Conservation (phyloP, 148 eudicot genomes). For the Chenopodium formosanum region DNA sequence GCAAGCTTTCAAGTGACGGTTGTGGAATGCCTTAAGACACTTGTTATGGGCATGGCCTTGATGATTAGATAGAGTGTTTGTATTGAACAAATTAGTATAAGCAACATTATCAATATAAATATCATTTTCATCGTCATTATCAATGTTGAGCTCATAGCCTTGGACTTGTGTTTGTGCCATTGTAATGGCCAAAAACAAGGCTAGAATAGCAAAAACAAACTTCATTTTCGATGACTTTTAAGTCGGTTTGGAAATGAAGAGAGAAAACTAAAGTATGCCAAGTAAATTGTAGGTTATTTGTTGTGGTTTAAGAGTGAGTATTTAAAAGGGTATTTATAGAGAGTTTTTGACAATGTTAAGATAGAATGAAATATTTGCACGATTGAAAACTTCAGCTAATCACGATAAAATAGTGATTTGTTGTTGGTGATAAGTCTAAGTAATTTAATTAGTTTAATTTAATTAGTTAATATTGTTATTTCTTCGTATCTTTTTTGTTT, state of each 20-base stretch:
- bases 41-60: background rate
- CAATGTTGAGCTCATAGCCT: no score
- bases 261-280: background rate
- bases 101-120: background rate
- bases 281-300: background rate
- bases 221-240: background rate
- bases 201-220: background rate
- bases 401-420: no score
- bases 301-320: background rate
- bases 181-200: background rate
- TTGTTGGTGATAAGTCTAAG: no score
- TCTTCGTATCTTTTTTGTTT: no score
- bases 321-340: background rate
- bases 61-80: background rate
- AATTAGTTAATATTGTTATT: no score
- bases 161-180: background rate
- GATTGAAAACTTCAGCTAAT: background rate
- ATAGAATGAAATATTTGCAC: no score
- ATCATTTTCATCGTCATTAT: background rate
- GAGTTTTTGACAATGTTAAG: background rate
- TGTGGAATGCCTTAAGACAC: slow-evolving; percentile 4
- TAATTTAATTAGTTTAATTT: no score
- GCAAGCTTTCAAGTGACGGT: background rate
- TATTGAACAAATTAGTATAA: no score
- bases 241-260: background rate